Conservation (phyloP, 768 basidiomycete genomes). For the Trametes punicea region DNA sequence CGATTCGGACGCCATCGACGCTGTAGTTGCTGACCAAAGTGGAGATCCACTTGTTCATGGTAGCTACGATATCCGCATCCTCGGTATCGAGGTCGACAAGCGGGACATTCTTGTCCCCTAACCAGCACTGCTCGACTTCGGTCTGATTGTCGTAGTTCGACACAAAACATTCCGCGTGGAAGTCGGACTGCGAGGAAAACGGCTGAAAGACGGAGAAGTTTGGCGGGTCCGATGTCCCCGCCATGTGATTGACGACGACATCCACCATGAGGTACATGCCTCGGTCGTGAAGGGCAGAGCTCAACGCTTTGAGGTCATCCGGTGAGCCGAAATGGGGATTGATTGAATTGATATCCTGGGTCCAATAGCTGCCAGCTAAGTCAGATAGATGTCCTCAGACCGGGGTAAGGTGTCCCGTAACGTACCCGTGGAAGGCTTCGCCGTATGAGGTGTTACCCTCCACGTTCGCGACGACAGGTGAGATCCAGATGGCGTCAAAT, state of each 20-base stretch:
- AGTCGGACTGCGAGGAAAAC: slow-evolving; percentile 35
- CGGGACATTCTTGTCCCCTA: slow-evolving; percentile 52
- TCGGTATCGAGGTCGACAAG: slow-evolving; percentile 59
- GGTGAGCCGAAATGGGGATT: slow-evolving; percentile 53
- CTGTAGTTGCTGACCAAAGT: slow-evolving; percentile 44
- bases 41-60: slow-evolving; percentile 46
- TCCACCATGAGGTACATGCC: slow-evolving; percentile 63
- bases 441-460: slow-evolving; percentile 48
- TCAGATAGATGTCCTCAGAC: background rate
- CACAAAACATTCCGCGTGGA: slow-evolving; percentile 42
- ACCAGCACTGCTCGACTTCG: slow-evolving; percentile 55
- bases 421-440: slow-evolving; percentile 55
- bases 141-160: slow-evolving; percentile 44
- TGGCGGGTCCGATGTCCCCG: slow-evolving; percentile 30
- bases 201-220: slow-evolving; percentile 27
- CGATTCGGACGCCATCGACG: slow-evolving; percentile 56
- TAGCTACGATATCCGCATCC: slow-evolving; percentile 39
- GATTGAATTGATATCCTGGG: slow-evolving; percentile 42
- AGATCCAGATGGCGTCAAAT: slow-evolving; percentile 59
- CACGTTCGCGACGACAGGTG: slow-evolving; percentile 49
- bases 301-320: slow-evolving; percentile 49
- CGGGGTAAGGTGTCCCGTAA: background rate
- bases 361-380: slow-evolving; percentile 43
- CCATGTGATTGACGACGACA: slow-evolving; percentile 62
- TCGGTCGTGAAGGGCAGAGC: slow-evolving; percentile 43